Evolutionary conservation across 257 asterid genomes (phyloP), one percentile per base, ranked within the genome.

Genomic region (Nicotiana obtusifolia): DNA sequence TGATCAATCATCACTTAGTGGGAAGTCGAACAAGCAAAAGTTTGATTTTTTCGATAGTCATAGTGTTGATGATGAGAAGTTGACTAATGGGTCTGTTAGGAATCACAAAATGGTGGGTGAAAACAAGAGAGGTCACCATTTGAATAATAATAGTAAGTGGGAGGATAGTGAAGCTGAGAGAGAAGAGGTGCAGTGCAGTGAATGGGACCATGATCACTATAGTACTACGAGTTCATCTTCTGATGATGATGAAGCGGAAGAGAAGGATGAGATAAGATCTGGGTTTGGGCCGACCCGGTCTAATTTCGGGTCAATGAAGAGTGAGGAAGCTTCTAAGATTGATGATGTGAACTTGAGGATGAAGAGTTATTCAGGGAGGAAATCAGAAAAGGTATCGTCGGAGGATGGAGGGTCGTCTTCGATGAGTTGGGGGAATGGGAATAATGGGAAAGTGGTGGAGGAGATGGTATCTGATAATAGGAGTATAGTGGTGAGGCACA

Each of bases 101-200:
- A 85, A 82, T 41, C 73, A 75, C 76, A 64, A 65, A 47, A 56
- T 4, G 16, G 78, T 31, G 61, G 54, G 67, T 37, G 59, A 78
- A 47, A 60, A 78, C 10, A 28, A n/a, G 83, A 82, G 65, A 85
- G 81, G 67, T 82, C 83, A 22, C 82, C 82, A 6, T 13, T 81
- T 22, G 60, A 28, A 81, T 85, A 57, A 83, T 41, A 41, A 41
- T 41, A 41, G 47, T 83, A 67, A 82, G 22, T 80, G 81, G 10
- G 89, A 82, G 10, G 89, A 82, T 53, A 75, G 83, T 16, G 87
- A 85, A 77, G 81, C 94, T 0, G 98, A 96, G 91, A 93, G 99
- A 83, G 98, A 96, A 80, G 99, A 96, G 79, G 97, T 96, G 30
- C 95, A 92, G 88, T 96, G 98, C 84, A 93, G 99, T 65, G 99